These are phyloP conservation scores for Aspergillus thermomutatus DNA, from an alignment of 2,329 filamentous ascomycete genomes.

Conservation along the genomic window DNA sequence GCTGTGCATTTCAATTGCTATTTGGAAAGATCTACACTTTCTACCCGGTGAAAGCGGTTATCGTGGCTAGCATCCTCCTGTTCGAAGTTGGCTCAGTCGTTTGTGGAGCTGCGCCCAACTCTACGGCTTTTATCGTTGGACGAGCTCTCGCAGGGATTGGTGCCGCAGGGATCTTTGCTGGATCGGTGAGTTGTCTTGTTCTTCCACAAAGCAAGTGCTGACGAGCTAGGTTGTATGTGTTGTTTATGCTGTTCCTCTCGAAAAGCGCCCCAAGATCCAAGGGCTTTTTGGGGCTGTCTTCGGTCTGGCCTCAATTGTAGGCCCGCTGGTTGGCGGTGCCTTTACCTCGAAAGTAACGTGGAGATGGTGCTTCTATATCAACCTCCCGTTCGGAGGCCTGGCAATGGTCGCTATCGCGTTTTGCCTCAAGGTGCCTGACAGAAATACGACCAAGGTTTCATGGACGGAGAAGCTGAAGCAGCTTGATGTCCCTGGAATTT, in stretches of 20 bases:
- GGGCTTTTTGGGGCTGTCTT: slow-evolving; percentile 27
- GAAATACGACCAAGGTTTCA: neutral
- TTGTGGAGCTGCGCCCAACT: neutral
- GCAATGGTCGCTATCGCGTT: neutral
- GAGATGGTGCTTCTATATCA: slow-evolving; percentile 29
- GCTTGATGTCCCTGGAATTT: neutral
- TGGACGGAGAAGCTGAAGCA: neutral
- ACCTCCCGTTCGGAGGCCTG: slow-evolving; percentile 18
- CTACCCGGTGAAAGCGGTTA: neutral
- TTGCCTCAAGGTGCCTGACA: neutral
- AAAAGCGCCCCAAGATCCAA: slow-evolving; percentile 28
- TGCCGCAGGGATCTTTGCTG: neutral
- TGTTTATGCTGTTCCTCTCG: slow-evolving; percentile 29
- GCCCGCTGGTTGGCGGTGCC: slow-evolving; percentile 27
- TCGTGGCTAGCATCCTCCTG: neutral
- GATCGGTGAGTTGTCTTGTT: neutral
- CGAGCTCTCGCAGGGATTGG: neutral
- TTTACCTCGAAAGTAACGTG: slow-evolving; percentile 23
- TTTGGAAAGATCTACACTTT: neutral
- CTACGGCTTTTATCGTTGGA: neutral
- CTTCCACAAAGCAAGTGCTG: neutral
- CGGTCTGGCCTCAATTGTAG: slow-evolving; percentile 21
- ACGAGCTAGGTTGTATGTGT: slow-evolving; percentile 15
- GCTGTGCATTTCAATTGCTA: neutral
- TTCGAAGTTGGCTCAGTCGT: neutral